phyloP scores from a whole-genome alignment of 2,329 filamentous ascomycete species.

The Dothideomycetidae sp. region DNA sequence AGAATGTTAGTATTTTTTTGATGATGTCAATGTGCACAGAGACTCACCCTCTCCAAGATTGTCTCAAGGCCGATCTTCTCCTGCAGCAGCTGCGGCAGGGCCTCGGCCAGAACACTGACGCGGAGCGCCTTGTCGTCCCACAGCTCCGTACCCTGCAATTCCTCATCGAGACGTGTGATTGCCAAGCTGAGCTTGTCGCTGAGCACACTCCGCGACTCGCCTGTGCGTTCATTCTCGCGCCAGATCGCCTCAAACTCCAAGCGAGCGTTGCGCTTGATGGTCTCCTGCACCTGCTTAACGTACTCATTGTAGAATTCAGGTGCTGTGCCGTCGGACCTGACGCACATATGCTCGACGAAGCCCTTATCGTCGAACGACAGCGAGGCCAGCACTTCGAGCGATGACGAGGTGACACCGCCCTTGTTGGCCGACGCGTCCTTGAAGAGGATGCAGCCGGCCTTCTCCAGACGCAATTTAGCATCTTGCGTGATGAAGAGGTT shows the following conservation, averaged over 20 bases:
- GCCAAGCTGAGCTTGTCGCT: constrained; percentile 41
- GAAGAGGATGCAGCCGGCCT: constrained; percentile 87
- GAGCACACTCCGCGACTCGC: constrained; percentile 65
- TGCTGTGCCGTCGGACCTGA: constrained; percentile 57
- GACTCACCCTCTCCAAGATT: constrained; percentile 60
- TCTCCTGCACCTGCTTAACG: constrained; percentile 78
- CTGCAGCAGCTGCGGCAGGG: constrained; percentile 68
- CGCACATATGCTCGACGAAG: constrained; percentile 90
- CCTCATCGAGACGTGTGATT: constrained; percentile 62
- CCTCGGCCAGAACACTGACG: constrained; percentile 64
- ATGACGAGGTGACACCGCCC: constrained; percentile 93
- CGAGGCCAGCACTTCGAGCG: constrained; percentile 86
- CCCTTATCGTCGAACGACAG: constrained; percentile 82
- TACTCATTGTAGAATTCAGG: constrained; percentile 90
- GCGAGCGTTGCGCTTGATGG: constrained; percentile 78
- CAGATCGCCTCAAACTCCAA: constrained; percentile 98
- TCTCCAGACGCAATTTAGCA: constrained; percentile 85
- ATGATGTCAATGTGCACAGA: not conserved
- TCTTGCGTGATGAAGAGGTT: constrained; percentile 99
- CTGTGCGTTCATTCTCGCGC: constrained; percentile 78
- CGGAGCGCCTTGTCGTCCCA: constrained; percentile 76
- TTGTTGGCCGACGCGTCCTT: constrained; percentile 99
- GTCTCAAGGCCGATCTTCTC: constrained; percentile 84
- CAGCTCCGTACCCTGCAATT: constrained; percentile 81
- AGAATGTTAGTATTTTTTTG: constrained; percentile 14